These are phyloP conservation scores for Xylaria sp. DNA, from an alignment of 2,329 filamentous ascomycete species.

Conservation along the genomic window DNA sequence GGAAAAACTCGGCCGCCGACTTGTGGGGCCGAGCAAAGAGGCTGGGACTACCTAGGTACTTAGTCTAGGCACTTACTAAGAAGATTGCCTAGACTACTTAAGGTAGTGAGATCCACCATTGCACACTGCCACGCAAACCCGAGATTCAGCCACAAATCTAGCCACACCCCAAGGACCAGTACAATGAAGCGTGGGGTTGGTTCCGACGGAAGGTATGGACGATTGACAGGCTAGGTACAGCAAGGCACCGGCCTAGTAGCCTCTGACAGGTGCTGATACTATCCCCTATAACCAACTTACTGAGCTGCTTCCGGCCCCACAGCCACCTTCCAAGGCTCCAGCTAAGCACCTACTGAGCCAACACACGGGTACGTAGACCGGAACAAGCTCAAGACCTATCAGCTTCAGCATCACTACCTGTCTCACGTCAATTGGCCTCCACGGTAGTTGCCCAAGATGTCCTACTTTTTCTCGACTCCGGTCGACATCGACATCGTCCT, in stretches of 20 bases:
- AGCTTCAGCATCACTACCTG: background rate
- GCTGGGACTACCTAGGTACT: background rate
- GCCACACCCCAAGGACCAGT: constrained; percentile 11
- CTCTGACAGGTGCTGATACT: too few relatives aligned
- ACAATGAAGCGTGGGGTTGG: background rate
- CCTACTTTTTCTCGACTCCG: constrained; percentile 96
- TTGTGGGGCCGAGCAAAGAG: background rate
- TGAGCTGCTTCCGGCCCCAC: constrained; percentile 11
- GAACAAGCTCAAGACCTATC: background rate
- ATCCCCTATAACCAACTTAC: constrained; percentile 2
- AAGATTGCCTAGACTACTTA: too few relatives aligned
- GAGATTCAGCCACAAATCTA: constrained; percentile 6
- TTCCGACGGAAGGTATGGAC: background rate
- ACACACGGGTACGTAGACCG: background rate
- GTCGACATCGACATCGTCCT: constrained; percentile 99
- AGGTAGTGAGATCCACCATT: background rate
- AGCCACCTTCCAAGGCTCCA: constrained; percentile 17
- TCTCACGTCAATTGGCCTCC: constrained; percentile 11
- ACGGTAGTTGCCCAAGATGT: constrained; percentile 63
- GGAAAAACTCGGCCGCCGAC: constrained; percentile 30
- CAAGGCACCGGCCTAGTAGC: background rate
- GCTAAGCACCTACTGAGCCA: constrained; percentile 6
- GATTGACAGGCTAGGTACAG: background rate
- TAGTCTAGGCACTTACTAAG: too few relatives aligned
- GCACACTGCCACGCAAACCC: constrained; percentile 11